Percentiles rank a stretch among this genome's conserved stretches.
phyloP scores from a whole-genome alignment of 192 early-diverging fungal genomes.

The Gryganskiella cystojenkinii region DNA sequence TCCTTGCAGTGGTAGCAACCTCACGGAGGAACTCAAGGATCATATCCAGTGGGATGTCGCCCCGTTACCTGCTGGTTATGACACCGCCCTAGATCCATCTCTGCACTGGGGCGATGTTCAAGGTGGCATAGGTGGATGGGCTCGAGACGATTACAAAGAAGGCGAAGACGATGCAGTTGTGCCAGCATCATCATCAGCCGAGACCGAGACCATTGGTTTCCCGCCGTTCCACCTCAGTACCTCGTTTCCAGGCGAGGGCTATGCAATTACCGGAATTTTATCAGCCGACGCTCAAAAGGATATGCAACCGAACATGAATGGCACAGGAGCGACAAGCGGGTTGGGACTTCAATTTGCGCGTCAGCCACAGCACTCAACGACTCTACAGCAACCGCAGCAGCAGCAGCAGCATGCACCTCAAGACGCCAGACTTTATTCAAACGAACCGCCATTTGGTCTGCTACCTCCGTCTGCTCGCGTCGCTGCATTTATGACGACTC shows the following conservation, averaged over 20 bases:
- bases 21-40: constrained; percentile 27
- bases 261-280: too few relatives aligned
- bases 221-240: constrained; percentile 14
- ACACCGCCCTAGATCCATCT: constrained; percentile 13
- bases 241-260: constrained; percentile 22
- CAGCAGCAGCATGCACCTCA: constrained; percentile 29
- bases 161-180: background rate
- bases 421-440: constrained; percentile 36
- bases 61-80: constrained; percentile 2
- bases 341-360: constrained; percentile 9
- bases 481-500: background rate
- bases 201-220: background rate
- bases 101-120: constrained; percentile 4
- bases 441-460: constrained; percentile 29
- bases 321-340: background rate
- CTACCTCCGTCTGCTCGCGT: constrained; percentile 6
- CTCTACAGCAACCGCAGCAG: too few relatives aligned
- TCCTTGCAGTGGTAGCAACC: background rate
- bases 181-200: background rate
- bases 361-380: background rate
- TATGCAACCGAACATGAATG: background rate
- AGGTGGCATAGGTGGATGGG: constrained; percentile 1
- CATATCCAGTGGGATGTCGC: constrained; percentile 34
- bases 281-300: too few relatives aligned
- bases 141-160: background rate